Evolutionary conservation across 2,329 filamentous ascomycete genomes (phyloP), one percentile per base, ranked within the genome.

Genomic region (Hypoxylon sp.): DNA sequence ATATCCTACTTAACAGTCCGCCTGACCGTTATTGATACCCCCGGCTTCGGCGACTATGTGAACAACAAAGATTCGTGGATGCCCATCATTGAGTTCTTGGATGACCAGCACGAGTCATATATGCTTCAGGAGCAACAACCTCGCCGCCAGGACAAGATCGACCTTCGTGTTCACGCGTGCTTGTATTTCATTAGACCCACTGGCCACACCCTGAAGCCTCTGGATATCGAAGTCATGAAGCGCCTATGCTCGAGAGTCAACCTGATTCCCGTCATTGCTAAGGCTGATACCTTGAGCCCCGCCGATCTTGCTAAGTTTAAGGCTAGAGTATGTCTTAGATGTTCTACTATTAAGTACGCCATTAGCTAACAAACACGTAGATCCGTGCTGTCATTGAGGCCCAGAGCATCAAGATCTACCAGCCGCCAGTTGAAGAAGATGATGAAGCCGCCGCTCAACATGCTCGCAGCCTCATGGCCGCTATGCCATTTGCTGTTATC

Each of bases 11-110:
- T 50, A 35, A 59, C 79, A 98, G 96, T 99, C 81, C 96, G 96
- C 81, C 86, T 99, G 80, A 99, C 96, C 73, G 96, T 99, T 79
- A 99, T 99, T 81, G 96, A 99, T 82, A 99, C 96, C 72, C 96
- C 96, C 78, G 96, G 96, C 76, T 99, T 99, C 80, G 96, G 96
- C 83, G 96, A 99, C 89, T 99, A 99, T 81, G 96, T 99, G 82
- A 99, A 99, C 92, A 99, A 99, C 90, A 93, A 95, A 80, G 96
- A 99, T 84, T 98, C 96, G 71, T 99, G 96, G 96, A 97, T 97
- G 89, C 96, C 96, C 81, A 98, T 99, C 81, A 98, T 99, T 83
- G 96, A 99, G 84, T 99, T 99, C 87, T 88, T 99, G 78, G 96
- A 99, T 84, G 96, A 99, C 85, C 96, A 99, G 88, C 97, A 99